Percentiles rank a stretch among this genome's conserved stretches.
Conservation (phyloP, 352 stramenopile species). For the Peronospora farinosa region DNA sequence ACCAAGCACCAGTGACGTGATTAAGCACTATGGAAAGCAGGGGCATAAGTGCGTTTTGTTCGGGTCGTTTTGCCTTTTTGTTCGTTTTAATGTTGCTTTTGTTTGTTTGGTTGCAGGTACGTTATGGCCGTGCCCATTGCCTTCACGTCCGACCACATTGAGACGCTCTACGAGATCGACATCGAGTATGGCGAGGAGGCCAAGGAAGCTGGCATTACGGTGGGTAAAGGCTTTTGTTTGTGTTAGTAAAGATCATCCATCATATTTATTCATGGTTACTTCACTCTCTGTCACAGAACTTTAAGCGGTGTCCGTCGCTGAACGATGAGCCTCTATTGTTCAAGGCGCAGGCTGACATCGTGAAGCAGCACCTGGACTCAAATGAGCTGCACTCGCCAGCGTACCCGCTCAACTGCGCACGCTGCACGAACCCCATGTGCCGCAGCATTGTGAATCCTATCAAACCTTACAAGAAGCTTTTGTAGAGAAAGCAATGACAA, state of each 20-base stretch:
- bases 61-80: background rate
- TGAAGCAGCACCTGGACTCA: constrained; percentile 89
- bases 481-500: constrained; percentile 15
- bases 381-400: constrained; percentile 64
- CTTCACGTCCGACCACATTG: constrained; percentile 99
- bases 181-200: constrained; percentile 98
- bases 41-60: constrained; percentile 82
- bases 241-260: background rate
- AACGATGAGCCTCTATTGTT: constrained; percentile 95
- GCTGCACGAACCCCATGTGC: constrained; percentile 80
- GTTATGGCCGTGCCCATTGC: constrained; percentile 97
- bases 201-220: constrained; percentile 89
- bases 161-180: constrained; percentile 99
- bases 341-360: constrained; percentile 94
- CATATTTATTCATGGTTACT: constrained; percentile 1
- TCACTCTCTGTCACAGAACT: constrained; percentile 48
- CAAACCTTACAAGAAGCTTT: constrained; percentile 58
- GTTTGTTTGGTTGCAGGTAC: constrained; percentile 39
- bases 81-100: background rate
- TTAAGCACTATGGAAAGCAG: constrained; percentile 88
- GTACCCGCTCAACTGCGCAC: constrained; percentile 83
- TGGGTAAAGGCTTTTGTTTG: constrained; percentile 14
- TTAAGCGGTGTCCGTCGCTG: constrained; percentile 91
- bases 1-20: constrained; percentile 94
- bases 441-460: constrained; percentile 81